Evolutionary conservation across 129 eudicot species (phyloP).

Genomic region (Gnaphalium uliginosum): DNA sequence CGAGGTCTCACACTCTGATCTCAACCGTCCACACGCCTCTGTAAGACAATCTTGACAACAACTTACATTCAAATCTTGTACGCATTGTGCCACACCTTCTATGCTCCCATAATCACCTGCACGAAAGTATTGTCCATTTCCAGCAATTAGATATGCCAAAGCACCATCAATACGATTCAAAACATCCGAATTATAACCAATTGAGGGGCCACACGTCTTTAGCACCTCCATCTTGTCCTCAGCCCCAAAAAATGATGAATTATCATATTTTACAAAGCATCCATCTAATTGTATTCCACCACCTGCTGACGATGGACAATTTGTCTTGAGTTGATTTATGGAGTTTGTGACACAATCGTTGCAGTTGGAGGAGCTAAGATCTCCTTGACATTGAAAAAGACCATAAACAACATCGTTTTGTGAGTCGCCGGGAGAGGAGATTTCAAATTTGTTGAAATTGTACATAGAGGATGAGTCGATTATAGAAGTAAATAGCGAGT

Average conservation of each 20-base stretch:
- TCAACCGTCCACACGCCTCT: neutral
- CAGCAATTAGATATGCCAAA: neutral
- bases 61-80: neutral
- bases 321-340: neutral
- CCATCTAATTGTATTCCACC: neutral
- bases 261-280: neutral
- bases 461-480: no score
- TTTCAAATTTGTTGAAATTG: neutral
- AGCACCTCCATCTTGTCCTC: no score
- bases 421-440: neutral
- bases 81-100: conserved; percentile 4
- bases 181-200: no score
- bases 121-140: conserved; percentile 2
- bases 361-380: neutral
- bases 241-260: no score
- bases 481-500: no score
- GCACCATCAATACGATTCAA: no score
- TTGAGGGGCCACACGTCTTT: no score
- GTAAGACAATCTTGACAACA: conserved; percentile 1
- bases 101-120: neutral
- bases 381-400: neutral
- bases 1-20: neutral
- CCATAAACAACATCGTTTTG: neutral
- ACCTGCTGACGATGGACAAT: neutral
- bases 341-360: neutral